A percentile compares a stretch with the other conserved stretches of the same genome.
These are phyloP conservation scores for Aspergillus oerlinghausenensis DNA, from an alignment of 2,329 filamentous ascomycete genomes.

Conservation along the genomic window DNA sequence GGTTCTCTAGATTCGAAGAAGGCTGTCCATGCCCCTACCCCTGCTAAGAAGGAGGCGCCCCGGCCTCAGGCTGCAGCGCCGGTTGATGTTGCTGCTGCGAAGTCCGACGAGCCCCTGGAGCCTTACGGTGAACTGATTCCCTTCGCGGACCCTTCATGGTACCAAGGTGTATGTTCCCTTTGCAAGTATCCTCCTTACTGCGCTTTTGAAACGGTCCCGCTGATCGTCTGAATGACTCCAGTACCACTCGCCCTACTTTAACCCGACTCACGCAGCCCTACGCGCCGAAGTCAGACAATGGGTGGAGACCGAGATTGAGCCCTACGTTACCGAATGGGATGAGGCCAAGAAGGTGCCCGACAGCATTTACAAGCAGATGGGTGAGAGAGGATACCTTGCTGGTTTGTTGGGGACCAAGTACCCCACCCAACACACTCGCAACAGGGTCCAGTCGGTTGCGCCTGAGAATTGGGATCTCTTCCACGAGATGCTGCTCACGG, in stretches of 20 bases:
- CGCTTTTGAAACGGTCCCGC: not conserved
- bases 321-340: constrained; percentile 92
- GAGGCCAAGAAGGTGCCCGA: constrained; percentile 87
- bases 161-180: constrained; percentile 68
- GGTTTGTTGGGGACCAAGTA: constrained; percentile 78
- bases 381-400: constrained; percentile 83
- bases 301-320: constrained; percentile 85
- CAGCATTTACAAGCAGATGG: constrained; percentile 92
- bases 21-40: constrained; percentile 46
- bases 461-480: constrained; percentile 95
- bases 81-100: constrained; percentile 41
- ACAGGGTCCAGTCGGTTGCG: constrained; percentile 70
- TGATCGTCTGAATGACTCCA: constrained; percentile 33
- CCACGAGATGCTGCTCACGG: constrained; percentile 93
- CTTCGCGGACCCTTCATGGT: constrained; percentile 90
- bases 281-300: constrained; percentile 88
- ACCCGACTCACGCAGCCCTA: constrained; percentile 86
- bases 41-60: constrained; percentile 49
- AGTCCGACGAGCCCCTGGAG: constrained; percentile 70
- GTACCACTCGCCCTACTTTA: constrained; percentile 97
- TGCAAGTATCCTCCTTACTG: not conserved
- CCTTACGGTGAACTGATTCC: constrained; percentile 82
- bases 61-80: constrained; percentile 53
- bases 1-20: constrained; percentile 84
- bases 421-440: constrained; percentile 67